Evolutionary conservation across 73 alveolate genomes (phyloP).

Genomic region (Loxodes magnus): DNA sequence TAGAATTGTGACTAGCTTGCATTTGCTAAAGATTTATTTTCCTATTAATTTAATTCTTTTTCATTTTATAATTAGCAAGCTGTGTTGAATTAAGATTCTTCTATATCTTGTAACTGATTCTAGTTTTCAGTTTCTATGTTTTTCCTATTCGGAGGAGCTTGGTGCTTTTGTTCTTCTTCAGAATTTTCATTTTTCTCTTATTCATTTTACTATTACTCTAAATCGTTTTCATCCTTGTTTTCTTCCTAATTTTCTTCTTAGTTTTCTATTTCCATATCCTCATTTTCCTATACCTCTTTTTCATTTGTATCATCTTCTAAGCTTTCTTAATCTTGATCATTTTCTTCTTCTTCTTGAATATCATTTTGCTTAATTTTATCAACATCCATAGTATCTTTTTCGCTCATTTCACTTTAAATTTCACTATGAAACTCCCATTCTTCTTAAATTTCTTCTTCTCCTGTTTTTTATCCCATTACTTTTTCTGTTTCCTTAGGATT

Average conservation of each 20-base stretch:
- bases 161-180: conserved; percentile 24
- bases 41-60: conserved; percentile 35
- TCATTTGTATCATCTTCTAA: conserved; percentile 26
- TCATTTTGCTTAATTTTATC: conserved; percentile 38
- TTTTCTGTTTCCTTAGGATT: conserved; percentile 12
- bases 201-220: conserved; percentile 9
- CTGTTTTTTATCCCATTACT: conserved; percentile 24
- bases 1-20: conserved; percentile 32
- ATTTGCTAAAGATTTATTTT: conserved; percentile 42
- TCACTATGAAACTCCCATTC: conserved; percentile 30
- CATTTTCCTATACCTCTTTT: conserved; percentile 24
- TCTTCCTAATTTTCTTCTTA: conserved; percentile 19
- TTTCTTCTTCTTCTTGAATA: conserved; percentile 30
- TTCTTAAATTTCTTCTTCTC: conserved; percentile 45
- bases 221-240: conserved; percentile 12
- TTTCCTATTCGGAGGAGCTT: conserved; percentile 45
- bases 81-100: conserved; percentile 20
- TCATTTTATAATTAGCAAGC: conserved; percentile 36
- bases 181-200: conserved; percentile 8
- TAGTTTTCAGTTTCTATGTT: conserved; percentile 36
- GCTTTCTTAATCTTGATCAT: conserved; percentile 12
- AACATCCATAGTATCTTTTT: conserved; percentile 36
- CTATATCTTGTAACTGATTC: conserved; percentile 36
- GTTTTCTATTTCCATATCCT: conserved; percentile 25
- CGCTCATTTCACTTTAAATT: conserved; percentile 25